These are phyloP conservation scores for Excoecaria agallocha DNA, from an alignment of 345 rosid genomes.

Conservation along the genomic window DNA sequence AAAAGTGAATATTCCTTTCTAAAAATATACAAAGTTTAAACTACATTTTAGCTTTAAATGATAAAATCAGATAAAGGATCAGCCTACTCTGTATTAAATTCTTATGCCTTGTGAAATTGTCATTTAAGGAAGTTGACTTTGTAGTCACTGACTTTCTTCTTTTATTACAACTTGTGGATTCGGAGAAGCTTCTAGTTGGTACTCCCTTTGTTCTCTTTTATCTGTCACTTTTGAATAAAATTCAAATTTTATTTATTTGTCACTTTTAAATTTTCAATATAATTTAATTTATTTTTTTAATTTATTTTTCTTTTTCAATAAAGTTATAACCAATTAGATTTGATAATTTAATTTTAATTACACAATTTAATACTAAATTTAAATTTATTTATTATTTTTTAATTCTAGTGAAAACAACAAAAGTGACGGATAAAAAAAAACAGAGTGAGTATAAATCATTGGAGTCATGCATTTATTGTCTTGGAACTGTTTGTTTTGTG, in stretches of 20 bases:
- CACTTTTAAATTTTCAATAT: too few species aligned
- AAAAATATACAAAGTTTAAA: background rate
- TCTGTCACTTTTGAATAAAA: too few species aligned
- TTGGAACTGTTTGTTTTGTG: slow-evolving; percentile 3
- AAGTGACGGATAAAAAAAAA: too few species aligned
- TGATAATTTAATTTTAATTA: too few species aligned
- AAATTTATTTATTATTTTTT: too few species aligned
- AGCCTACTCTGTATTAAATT: background rate
- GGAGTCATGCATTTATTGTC: background rate
- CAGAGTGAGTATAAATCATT: background rate
- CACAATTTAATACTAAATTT: too few species aligned
- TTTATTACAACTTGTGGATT: background rate
- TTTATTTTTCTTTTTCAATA: too few species aligned
- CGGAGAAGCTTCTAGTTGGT: background rate
- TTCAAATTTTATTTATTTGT: too few species aligned
- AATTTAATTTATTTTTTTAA: too few species aligned
- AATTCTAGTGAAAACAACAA: too few species aligned
- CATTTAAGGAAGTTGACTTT: background rate
- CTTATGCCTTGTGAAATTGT: background rate
- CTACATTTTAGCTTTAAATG: background rate
- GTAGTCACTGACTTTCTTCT: background rate
- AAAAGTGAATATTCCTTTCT: background rate
- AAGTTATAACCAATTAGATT: too few species aligned
- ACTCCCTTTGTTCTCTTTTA: too few species aligned
- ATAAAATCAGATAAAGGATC: background rate